Evolutionary conservation across 306 rosid species (phyloP), one percentile per base, ranked within the genome.

Genomic region (Sphenostylis stenocarpa): DNA sequence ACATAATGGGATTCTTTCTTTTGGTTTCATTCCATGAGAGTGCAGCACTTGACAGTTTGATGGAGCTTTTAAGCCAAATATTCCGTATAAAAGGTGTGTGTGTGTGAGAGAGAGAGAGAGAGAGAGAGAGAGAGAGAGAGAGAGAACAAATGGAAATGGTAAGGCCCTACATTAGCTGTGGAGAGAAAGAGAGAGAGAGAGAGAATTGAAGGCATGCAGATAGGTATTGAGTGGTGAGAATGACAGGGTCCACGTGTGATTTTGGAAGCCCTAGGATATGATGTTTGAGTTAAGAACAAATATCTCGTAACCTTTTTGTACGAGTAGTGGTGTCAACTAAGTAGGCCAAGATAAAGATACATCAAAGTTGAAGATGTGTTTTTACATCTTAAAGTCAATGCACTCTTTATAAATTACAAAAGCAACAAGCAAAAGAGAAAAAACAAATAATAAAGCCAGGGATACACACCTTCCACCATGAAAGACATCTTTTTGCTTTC

Each of bases 181-280:
- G 52, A 67, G 75, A 29, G 63, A 34, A 34, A 62, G 71, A 44
- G 63, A 70, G 62, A 64, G 24, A 15, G 49, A 68, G 48, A 41
- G 14, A 41, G 10, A 36, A 11, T 41, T 12, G 47, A 66, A 47
- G 76, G 88, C 90, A 88, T 87, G 91, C 88, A 88, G 71, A 73
- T 80, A 68, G 80, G 87, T 70, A 36, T 66, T 77, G 79, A 71
- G 79, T 77, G 82, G 79, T 66, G 90, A 87, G 90, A 83, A 83
- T 28, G 93, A 89, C 85, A 86, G 75, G 86, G 90, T 90, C 93
- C 93, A 84, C 92, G 87, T 90, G 91, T 87, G 91, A 81, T 77
- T 79, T 89, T 83, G 23, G 38, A 83, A 81, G 64, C 92, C 94
- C 90, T 81, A 85, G 84, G 86, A 82, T 83, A 83, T 81, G 82